phyloP scores from a whole-genome alignment of 2,329 filamentous ascomycete genomes.

The Aspergillus unguis region DNA sequence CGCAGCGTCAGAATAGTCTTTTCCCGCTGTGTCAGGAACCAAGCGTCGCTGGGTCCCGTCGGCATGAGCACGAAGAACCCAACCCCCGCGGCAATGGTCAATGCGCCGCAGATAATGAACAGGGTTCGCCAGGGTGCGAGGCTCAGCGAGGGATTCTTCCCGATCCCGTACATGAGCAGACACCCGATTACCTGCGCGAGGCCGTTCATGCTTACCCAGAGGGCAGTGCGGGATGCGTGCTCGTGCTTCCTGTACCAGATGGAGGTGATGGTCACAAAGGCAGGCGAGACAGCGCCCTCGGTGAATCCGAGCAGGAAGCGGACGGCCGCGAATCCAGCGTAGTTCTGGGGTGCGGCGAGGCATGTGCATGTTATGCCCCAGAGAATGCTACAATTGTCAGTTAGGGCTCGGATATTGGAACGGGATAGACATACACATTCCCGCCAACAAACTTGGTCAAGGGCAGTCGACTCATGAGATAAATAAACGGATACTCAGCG shows the following conservation, averaged over 20 bases:
- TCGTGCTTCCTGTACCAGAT: constrained; percentile 37
- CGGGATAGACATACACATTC: constrained; percentile 16
- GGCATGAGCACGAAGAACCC: constrained; percentile 42
- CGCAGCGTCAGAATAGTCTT: constrained; percentile 41
- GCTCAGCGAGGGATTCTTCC: not conserved
- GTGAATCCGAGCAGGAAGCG: constrained; percentile 42
- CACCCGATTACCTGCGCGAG: constrained; percentile 7
- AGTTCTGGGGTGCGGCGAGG: constrained; percentile 2
- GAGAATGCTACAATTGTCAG: not conserved
- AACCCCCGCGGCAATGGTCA: constrained; percentile 43
- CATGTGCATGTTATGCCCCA: constrained; percentile 3
- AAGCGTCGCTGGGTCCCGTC: constrained; percentile 42
- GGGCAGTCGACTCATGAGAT: constrained; percentile 50
- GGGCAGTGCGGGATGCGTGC: constrained; percentile 30
- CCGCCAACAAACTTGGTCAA: constrained; percentile 51
- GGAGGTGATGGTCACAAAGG: constrained; percentile 43
- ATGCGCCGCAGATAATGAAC: constrained; percentile 48
- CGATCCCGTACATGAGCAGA: constrained; percentile 7
- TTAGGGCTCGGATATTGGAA: not conserved
- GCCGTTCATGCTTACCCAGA: constrained; percentile 9
- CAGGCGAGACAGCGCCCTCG: constrained; percentile 43
- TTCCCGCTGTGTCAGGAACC: constrained; percentile 47
- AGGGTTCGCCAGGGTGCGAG: constrained; percentile 44
- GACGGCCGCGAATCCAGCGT: constrained; percentile 12
- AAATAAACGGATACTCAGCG: constrained; percentile 51